A percentile compares a stretch with the other conserved stretches of the same genome.
phyloP scores from a whole-genome alignment of 176 grass and related monocot genomes.

The Saccharum officinarum region DNA sequence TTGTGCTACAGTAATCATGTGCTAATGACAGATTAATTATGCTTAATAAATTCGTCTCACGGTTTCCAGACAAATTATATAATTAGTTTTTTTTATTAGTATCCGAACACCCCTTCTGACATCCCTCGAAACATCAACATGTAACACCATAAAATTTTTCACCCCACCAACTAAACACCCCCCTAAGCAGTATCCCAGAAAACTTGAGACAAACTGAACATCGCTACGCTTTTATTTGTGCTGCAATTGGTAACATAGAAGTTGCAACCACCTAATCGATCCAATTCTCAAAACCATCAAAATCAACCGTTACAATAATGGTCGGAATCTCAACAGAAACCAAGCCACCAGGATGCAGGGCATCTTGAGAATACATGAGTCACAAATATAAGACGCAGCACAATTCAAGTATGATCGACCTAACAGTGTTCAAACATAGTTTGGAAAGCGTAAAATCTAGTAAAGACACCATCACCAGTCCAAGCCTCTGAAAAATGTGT shows the following conservation, averaged over 20 bases:
- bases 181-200: background rate
- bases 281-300: conserved; percentile 15
- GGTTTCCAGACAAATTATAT: too few relatives aligned
- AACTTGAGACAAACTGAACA: background rate
- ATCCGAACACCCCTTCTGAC: too few relatives aligned
- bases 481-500: conserved; percentile 81
- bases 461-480: conserved; percentile 71
- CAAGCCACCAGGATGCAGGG: conserved; percentile 13
- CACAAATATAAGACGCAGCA: conserved; percentile 21
- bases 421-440: conserved; percentile 32
- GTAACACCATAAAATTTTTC: too few relatives aligned
- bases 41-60: too few relatives aligned
- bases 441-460: conserved; percentile 35
- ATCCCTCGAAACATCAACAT: too few relatives aligned
- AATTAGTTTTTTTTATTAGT: too few relatives aligned
- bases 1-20: too few relatives aligned
- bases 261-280: background rate
- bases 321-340: background rate
- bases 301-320: conserved; percentile 14
- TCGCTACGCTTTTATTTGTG: background rate
- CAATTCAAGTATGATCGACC: conserved; percentile 10
- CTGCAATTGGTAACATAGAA: background rate
- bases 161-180: too few relatives aligned
- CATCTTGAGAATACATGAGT: conserved; percentile 39
- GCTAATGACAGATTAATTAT: too few relatives aligned